Evolutionary conservation across 805 yeast genomes (phyloP).

Genomic region (Spathaspora sp.): DNA sequence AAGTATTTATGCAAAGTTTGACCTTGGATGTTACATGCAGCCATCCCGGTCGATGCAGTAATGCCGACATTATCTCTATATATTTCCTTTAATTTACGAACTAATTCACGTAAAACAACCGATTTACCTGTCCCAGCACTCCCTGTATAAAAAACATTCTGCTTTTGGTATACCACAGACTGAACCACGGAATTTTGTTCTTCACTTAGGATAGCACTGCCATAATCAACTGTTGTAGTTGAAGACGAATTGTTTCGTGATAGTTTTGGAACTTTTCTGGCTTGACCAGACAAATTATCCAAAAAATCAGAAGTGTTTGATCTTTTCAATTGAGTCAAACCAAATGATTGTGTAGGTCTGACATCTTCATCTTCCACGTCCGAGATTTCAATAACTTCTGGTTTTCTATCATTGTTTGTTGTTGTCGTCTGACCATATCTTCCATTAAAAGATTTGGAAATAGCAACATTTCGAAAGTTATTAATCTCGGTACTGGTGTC

Average conservation of each 20-base stretch:
- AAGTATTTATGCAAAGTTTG: constrained; percentile 81
- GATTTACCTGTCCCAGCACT: constrained; percentile 90
- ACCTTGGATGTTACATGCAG: constrained; percentile 93
- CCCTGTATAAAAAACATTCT: constrained; percentile 72
- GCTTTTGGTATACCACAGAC: constrained; percentile 45
- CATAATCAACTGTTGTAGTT: constrained; percentile 4
- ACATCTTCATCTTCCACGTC: background rate
- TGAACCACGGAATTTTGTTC: constrained; percentile 50
- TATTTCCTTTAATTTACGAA: constrained; percentile 44
- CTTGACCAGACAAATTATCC: constrained; percentile 14
- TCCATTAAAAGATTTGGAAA: background rate
- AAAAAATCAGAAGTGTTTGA: constrained; percentile 16
- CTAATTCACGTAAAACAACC: constrained; percentile 60
- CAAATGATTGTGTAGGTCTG: background rate
- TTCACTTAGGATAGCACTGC: constrained; percentile 15
- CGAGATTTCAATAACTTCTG: background rate
- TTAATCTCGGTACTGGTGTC: constrained; percentile 31
- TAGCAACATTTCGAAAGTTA: constrained; percentile 28
- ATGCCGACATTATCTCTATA: constrained; percentile 62
- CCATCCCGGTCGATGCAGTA: constrained; percentile 95
- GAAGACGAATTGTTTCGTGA: background rate
- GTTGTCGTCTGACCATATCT: background rate
- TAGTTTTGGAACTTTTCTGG: constrained; percentile 19
- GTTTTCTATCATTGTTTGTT: background rate
- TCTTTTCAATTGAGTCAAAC: constrained; percentile 15